Evolutionary conservation across 805 yeast genomes (phyloP), one percentile per base, ranked within the genome.

Genomic region (Zygotorulaspora chibaensis): DNA sequence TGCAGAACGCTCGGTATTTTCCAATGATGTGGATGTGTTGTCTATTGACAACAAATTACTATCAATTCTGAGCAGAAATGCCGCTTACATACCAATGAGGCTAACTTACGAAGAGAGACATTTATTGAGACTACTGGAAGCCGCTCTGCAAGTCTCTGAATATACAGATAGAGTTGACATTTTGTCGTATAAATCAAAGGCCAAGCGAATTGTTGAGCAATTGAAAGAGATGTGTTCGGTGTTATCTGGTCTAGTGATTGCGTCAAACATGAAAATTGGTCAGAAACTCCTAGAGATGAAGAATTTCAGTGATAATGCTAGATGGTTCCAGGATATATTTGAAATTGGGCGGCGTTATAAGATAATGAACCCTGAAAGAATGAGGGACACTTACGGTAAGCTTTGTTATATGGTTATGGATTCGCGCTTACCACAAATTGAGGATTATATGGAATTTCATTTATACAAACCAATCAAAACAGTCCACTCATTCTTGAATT

Each of bases 341-440:
- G 93, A 85, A 65, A 79, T 85, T 49, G 93, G 93, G 18, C 72
- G 93, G 56, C 72, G 93, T 36, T 85, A 85, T 67, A 85, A 85
- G 60, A 81, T 86, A 55, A 82, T 85, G 89, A 85, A 85, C 57
- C 95, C 95, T 0, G 89, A 85, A 54, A 74, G 79, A 55, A 81
- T 86, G 86, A 74, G 89, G 50, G 86, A 82, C 56, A 81, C 81
- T 3, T 86, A 80, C 62, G 95, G 95, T 38, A 84, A 85, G 57
- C 68, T 86, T 46, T 82, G 86, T 67, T 85, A 85, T 63, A 86
- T 85, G 85, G 80, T 84, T 30, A 85, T 86, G 93, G 95, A 85
- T 63, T 85, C 93, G 2, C 69, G 86, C 38, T 65, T 83, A 25
- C 84, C 88, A 0, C 88, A 84, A 54, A 77, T 85, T 48, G 77